Evolutionary conservation across 345 rosid species (phyloP), one percentile per base, ranked within the genome.

Genomic region (Pistacia vera): DNA sequence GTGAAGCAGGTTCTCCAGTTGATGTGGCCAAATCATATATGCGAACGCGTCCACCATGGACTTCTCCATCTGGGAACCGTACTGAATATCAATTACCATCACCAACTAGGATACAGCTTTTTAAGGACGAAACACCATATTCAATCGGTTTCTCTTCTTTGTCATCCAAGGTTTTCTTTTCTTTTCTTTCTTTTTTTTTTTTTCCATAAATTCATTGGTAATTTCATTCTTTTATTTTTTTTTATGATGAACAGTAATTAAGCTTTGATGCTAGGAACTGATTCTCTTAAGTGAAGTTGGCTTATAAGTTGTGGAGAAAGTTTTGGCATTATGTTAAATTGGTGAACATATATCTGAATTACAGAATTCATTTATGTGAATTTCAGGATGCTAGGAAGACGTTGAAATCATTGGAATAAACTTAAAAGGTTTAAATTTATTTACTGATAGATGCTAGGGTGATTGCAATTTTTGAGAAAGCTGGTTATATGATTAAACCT

Each of bases 11-110:
- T n/a, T 93, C 97, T 57, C 99, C 98, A 12, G 95, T 85, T 64
- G 91, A 90, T 67, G 46, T 92, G 84, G 98, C 97, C 81, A 93
- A n/a, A 88, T 88, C 92, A 38, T 95, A 83, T 79, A 95, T 93
- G 98, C 89, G 48, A 80, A 82, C 81, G 52, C 88, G 91, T 71
- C 89, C 89, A 52, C 83, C 91, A n/a, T 89, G 94, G 94, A 86
- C 93, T 59, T 93, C 98, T 71, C 93, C 92, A 16, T n/a, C 88
- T 36, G 69, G 28, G 11, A 86, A 72, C 56, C 75, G 66, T 66
- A 78, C 60, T 52, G 92, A 85, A 63, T 75, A 79, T 46, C 75
- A 63, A 76, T 83, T 90, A 30, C 82, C 90, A 71, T 81, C 91
- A 44, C 84, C 89, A 2, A 70, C 63, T 44, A 83, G 88, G 70